Conservation (phyloP, 176 grass and related monocot genomes). For the Puya raimondii region DNA sequence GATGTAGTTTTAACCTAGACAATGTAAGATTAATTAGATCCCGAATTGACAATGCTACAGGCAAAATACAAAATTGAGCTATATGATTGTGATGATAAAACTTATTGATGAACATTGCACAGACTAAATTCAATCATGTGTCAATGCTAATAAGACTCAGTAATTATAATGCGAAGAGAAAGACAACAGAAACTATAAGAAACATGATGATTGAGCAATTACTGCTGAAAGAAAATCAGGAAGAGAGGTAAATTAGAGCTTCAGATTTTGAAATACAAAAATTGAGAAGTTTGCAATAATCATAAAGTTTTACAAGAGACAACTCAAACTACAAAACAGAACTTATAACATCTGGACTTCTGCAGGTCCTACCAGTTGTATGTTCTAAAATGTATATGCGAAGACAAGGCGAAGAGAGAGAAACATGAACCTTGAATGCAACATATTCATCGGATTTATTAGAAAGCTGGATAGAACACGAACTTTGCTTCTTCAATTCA, state of each 20-base stretch:
- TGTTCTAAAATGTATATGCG: too few species aligned
- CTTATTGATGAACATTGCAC: too few species aligned
- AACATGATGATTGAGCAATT: not conserved
- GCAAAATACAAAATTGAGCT: not conserved
- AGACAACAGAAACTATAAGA: not conserved
- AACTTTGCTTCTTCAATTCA: constrained; percentile 97
- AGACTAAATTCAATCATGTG: not conserved
- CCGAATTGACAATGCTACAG: not conserved
- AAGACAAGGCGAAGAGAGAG: constrained; percentile 6
- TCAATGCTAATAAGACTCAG: not conserved
- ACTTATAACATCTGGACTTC: not conserved
- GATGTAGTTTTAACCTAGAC: constrained; percentile 95
- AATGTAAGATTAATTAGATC: constrained; percentile 5
- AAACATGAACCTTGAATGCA: constrained; percentile 71
- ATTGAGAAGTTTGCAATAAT: too few species aligned
- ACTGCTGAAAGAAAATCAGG: too few species aligned
- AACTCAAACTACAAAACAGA: not conserved
- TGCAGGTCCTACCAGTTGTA: too few species aligned
- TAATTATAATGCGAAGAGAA: not conserved
- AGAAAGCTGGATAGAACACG: constrained; percentile 62
- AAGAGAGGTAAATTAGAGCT: too few species aligned
- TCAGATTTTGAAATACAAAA: too few species aligned
- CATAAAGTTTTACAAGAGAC: too few species aligned
- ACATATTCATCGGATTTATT: constrained; percentile 85
- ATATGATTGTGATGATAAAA: not conserved